These are phyloP conservation scores for Aspergillus hancockii DNA, from an alignment of 495 filamentous ascomycete species.

Conservation along the genomic window DNA sequence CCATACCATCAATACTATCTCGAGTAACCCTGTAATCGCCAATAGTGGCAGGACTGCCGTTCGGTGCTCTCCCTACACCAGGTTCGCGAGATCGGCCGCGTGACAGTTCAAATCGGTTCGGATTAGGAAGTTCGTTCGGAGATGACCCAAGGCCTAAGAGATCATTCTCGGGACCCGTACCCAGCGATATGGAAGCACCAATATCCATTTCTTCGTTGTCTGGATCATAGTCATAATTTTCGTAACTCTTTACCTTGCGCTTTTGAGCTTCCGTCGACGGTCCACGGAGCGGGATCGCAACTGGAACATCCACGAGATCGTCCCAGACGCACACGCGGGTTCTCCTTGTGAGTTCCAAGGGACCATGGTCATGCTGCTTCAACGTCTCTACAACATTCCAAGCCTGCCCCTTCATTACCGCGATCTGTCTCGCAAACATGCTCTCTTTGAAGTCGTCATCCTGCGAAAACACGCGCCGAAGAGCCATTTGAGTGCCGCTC, in stretches of 20 bases:
- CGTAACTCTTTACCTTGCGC: slow-evolving; percentile 48
- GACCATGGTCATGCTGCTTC: slow-evolving; percentile 88
- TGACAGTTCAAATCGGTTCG: slow-evolving; percentile 81
- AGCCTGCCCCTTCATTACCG: slow-evolving; percentile 98
- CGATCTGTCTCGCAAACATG: slow-evolving; percentile 96
- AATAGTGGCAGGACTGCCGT: slow-evolving; percentile 40
- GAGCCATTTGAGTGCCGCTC: slow-evolving; percentile 85
- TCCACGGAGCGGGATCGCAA: slow-evolving; percentile 83
- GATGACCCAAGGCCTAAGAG: slow-evolving; percentile 70
- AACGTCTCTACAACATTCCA: slow-evolving; percentile 99
- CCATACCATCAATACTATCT: slow-evolving; percentile 27
- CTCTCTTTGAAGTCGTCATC: slow-evolving; percentile 96
- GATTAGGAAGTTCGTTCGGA: slow-evolving; percentile 70
- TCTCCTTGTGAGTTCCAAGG: slow-evolving; percentile 86
- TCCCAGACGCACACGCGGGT: slow-evolving; percentile 97
- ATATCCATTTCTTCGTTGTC: slow-evolving; percentile 90
- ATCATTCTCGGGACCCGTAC: slow-evolving; percentile 60
- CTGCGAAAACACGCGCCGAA: slow-evolving; percentile 82
- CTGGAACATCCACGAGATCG: slow-evolving; percentile 91
- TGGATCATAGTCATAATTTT: slow-evolving; percentile 33
- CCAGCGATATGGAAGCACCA: slow-evolving; percentile 66
- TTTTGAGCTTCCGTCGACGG: slow-evolving; percentile 76
- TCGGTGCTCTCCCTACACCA: slow-evolving; percentile 35
- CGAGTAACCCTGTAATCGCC: slow-evolving; percentile 34
- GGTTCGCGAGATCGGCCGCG: slow-evolving; percentile 52